Evolutionary conservation across 768 basidiomycete species (phyloP), one percentile per base, ranked within the genome.

Genomic region (Podaxis sp.): DNA sequence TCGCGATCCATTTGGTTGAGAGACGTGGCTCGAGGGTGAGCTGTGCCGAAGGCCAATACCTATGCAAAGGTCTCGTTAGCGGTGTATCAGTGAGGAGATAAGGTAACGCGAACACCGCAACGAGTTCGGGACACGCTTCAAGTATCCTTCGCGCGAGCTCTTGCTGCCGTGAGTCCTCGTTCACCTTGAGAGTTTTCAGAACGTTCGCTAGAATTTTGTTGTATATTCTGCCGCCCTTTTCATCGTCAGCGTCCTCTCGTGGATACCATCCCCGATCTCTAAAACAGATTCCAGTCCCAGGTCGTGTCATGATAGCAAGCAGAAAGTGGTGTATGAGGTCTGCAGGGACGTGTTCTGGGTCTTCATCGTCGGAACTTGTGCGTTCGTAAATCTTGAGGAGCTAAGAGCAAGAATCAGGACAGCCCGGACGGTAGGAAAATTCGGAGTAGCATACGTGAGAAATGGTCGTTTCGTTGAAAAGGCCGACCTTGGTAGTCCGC

Each of bases 231-330:
- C 81, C 74, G 0, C 75, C 74, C 4, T 57, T 56, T 9, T 80
- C 80, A 17, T 73, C 75, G 17, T 82, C 82, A 2, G 73, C 81
- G 2, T 73, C 71, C 64, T 89, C 88, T 2, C 92, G 86, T 3
- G 87, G 87, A 68, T 97, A 98, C 95, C 95, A 98, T 2, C 95
- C 95, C 7, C 85, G 82, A 68, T 96, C 93, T 57, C 79, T 85
- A 76, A 96, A 97, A 69, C 95, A 98, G 13, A 97, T 80, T 0
- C 95, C 95, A 12, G 80, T 75, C 0, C 95, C 95, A 0, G 93
- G 91, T 26, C 84, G 85, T 0, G 92, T 90, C 68, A 90, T 92
- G 33, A 94, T 85, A 1, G 89, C 90, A 28, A 96, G 83, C 11
- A 97, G 76, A 73, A 97, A 98, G 68, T 95, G 93, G 64, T 94